These are phyloP conservation scores for Encephalitozoon hellem DNA, from an alignment of 371 early-diverging fungal genomes.

Conservation along the genomic window DNA sequence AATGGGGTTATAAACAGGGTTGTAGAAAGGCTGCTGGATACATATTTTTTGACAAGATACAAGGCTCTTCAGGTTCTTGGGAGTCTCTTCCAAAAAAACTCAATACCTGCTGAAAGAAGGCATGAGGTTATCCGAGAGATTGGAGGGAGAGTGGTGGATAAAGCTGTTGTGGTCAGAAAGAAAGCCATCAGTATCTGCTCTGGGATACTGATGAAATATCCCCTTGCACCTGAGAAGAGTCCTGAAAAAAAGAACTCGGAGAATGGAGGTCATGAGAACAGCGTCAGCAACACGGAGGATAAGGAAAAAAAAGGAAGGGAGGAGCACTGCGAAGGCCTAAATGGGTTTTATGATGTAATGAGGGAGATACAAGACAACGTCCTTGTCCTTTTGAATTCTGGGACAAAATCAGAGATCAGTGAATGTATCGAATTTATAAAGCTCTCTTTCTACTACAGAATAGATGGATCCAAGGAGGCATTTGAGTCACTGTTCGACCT, in stretches of 20 bases:
- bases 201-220: slow-evolving; percentile 52
- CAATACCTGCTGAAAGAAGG: slow-evolving; percentile 33
- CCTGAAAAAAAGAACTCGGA: background rate
- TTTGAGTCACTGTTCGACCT: slow-evolving; percentile 26
- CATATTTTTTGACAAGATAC: slow-evolving; percentile 47
- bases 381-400: slow-evolving; percentile 5
- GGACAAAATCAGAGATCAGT: slow-evolving; percentile 9
- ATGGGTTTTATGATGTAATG: slow-evolving; percentile 43
- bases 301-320: background rate
- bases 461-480: slow-evolving; percentile 26
- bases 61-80: slow-evolving; percentile 42
- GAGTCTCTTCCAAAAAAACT: slow-evolving; percentile 36
- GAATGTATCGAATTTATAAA: slow-evolving; percentile 48
- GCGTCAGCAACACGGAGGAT: background rate
- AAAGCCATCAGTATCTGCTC: slow-evolving; percentile 49
- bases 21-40: slow-evolving; percentile 45
- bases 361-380: slow-evolving; percentile 38
- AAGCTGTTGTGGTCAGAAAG: slow-evolving; percentile 58
- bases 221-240: slow-evolving; percentile 47
- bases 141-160: slow-evolving; percentile 53
- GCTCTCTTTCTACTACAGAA: slow-evolving; percentile 25
- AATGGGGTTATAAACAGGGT: slow-evolving; percentile 21
- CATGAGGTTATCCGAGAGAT: slow-evolving; percentile 41
- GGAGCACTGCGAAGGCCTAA: slow-evolving; percentile 23
- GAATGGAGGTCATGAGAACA: slow-evolving; percentile 1